Base-by-base conservation (phyloP, 306 rosid species). In the Begonia fuchsioides region DNA sequence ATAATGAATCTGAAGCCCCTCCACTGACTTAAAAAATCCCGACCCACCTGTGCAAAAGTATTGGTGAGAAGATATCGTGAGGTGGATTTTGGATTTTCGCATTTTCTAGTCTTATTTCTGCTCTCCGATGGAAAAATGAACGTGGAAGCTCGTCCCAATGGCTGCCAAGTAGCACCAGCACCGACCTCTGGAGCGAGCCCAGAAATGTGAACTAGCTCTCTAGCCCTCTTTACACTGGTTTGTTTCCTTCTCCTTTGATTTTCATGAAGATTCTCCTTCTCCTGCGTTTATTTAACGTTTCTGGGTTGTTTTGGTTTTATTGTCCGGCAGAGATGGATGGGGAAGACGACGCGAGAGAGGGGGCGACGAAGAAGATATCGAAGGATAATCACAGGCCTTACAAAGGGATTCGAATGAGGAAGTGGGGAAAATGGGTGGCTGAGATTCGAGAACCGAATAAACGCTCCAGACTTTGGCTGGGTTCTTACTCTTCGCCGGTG, bases 351-450 rank as follows among this genome's bases (percentile, higher is more conserved):
- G 59, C 49, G 77, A 52, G 74, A 54, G 6, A 56, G 58, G 32
- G 49, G 54, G 26, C 50, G 6, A 32, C 61, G 4, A 59, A 69
- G 50, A 70, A 73, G 53, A 62, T 78, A 57, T 68, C 59, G 13
- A 45, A 32, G 0, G 75, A 61, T 7, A 72, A 71, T 13, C 93
- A 79, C 66, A 82, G 80, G 70, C 80, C 79, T 41, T 92, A 69
- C 81, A 92, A 92, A 70, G 98, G 98, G 74, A 92, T 92, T 54
- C 66, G 98, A 79, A 92, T n/a, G n/a, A n/a, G n/a, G n/a, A n/a
- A n/a, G n/a, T n/a, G n/a, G n/a, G n/a, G n/a, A n/a, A n/a, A n/a
- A n/a, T n/a, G n/a, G n/a, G n/a, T n/a, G n/a, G n/a, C n/a, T n/a
- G n/a, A n/a, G n/a, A n/a, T n/a, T n/a, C n/a, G n/a, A n/a, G n/a